Evolutionary conservation across 352 stramenopile genomes (phyloP).

Genomic region (Bremia lactucae): DNA sequence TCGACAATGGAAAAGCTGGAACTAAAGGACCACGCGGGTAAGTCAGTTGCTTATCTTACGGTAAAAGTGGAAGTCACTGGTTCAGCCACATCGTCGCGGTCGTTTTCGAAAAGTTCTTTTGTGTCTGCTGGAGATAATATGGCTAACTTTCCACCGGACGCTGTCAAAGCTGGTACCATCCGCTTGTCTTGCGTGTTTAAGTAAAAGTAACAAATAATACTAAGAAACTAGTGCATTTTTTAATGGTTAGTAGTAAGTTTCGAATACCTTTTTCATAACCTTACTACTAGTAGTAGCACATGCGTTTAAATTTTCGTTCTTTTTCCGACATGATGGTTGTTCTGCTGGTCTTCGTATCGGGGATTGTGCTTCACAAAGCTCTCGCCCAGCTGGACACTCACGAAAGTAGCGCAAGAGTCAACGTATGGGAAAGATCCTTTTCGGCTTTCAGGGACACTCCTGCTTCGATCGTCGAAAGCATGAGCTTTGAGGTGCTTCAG

Average conservation of each 20-base stretch:
- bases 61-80: slow-evolving; percentile 28
- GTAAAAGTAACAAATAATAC: too few species aligned
- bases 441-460: slow-evolving; percentile 1
- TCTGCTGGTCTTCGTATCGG: background rate
- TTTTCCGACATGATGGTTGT: background rate
- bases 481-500: slow-evolving; percentile 54
- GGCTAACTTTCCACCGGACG: slow-evolving; percentile 15
- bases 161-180: slow-evolving; percentile 30
- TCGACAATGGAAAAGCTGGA: slow-evolving; percentile 18
- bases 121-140: slow-evolving; percentile 18
- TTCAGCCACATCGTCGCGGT: slow-evolving; percentile 24
- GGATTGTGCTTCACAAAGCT: slow-evolving; percentile 1
- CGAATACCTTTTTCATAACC: too few species aligned
- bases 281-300: too few species aligned
- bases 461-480: slow-evolving; percentile 2
- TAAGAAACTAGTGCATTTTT: too few species aligned
- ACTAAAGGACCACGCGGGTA: slow-evolving; percentile 20
- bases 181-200: slow-evolving; percentile 35
- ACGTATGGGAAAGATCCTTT: background rate
- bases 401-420: slow-evolving; percentile 1
- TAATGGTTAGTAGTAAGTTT: too few species aligned
- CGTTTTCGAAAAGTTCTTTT: slow-evolving; percentile 20
- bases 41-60: slow-evolving; percentile 20
- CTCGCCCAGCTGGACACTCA: background rate
- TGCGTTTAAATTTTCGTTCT: too few species aligned